A percentile compares a stretch with the other conserved stretches of the same genome.
phyloP scores from a whole-genome alignment of 441 rosid genomes.

The Erysimum cheiri region DNA sequence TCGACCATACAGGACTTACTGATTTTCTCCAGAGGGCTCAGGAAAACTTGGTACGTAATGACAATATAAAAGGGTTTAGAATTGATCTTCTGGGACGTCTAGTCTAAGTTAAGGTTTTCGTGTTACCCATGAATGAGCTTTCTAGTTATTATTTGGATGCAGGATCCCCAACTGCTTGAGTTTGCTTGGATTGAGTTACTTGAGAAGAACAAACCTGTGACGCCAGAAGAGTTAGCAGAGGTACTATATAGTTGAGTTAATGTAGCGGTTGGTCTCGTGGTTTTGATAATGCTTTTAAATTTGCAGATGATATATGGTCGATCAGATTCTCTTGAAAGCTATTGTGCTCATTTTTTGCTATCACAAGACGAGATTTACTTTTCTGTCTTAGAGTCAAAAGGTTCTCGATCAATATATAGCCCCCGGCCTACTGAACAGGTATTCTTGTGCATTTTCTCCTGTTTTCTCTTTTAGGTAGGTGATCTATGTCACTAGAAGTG shows the following conservation, averaged over 20 bases:
- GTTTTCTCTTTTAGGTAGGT: slow-evolving; percentile 3
- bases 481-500: slow-evolving; percentile 23
- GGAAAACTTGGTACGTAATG: slow-evolving; percentile 71
- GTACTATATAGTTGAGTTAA: slow-evolving; percentile 45
- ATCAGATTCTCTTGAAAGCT: slow-evolving; percentile 86
- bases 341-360: slow-evolving; percentile 91
- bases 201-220: slow-evolving; percentile 75
- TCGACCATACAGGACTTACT: slow-evolving; percentile 64
- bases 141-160: slow-evolving; percentile 39
- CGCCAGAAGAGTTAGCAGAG: slow-evolving; percentile 87
- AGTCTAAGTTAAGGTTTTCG: neutral
- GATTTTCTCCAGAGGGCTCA: slow-evolving; percentile 69
- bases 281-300: slow-evolving; percentile 48
- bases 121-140: slow-evolving; percentile 33
- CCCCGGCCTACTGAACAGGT: slow-evolving; percentile 87
- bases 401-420: slow-evolving; percentile 65
- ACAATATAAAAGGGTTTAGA: neutral
- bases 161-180: slow-evolving; percentile 87
- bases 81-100: slow-evolving; percentile 15
- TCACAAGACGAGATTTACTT: slow-evolving; percentile 88
- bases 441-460: slow-evolving; percentile 19
- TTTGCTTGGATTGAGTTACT: slow-evolving; percentile 95
- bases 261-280: slow-evolving; percentile 20
- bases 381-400: slow-evolving; percentile 68
- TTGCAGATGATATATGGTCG: slow-evolving; percentile 89